Conservation (phyloP, 2,329 filamentous ascomycete species). For the Aciculosporium take region DNA sequence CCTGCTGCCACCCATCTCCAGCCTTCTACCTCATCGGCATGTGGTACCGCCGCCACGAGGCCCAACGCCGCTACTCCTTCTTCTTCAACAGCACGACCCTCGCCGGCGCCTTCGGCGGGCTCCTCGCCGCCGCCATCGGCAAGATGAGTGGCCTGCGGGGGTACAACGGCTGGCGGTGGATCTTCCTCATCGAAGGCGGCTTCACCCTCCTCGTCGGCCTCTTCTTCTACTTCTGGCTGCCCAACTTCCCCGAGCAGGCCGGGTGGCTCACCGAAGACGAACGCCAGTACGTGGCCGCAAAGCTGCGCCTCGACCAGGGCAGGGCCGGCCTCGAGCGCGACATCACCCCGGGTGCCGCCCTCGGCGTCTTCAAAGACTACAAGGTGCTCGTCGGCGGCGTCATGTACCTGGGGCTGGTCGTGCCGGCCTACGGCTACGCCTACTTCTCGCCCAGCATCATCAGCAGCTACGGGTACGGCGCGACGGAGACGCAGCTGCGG, state of each 20-base stretch:
- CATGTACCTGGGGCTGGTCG: conserved; percentile 71
- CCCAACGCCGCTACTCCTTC: conserved; percentile 83
- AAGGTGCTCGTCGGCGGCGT: conserved; percentile 61
- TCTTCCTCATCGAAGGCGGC: conserved; percentile 42
- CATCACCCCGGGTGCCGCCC: conserved; percentile 44
- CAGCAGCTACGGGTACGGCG: conserved; percentile 45
- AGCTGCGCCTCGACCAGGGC: conserved; percentile 56
- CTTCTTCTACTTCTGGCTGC: conserved; percentile 52
- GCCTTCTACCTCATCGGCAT: conserved; percentile 62
- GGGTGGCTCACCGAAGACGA: conserved; percentile 63
- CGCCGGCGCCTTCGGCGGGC: conserved; percentile 72
- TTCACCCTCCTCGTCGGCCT: conserved; percentile 40
- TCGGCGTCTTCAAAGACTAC: conserved; percentile 54
- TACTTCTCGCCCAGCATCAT: conserved; percentile 67
- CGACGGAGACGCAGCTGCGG: conserved; percentile 43
- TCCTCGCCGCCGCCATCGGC: conserved; percentile 77
- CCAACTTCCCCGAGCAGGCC: conserved; percentile 50
- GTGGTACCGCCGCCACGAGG: conserved; percentile 81
- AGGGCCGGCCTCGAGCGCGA: conserved; percentile 47
- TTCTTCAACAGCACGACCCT: conserved; percentile 79
- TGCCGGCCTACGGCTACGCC: conserved; percentile 64
- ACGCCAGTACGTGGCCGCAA: conserved; percentile 48
- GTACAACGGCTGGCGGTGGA: conserved; percentile 52
- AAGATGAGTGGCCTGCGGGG: conserved; percentile 50
- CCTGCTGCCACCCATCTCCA: neutral